phyloP scores from a whole-genome alignment of 148 eudicot genomes.

The Spergularia bocconei region DNA sequence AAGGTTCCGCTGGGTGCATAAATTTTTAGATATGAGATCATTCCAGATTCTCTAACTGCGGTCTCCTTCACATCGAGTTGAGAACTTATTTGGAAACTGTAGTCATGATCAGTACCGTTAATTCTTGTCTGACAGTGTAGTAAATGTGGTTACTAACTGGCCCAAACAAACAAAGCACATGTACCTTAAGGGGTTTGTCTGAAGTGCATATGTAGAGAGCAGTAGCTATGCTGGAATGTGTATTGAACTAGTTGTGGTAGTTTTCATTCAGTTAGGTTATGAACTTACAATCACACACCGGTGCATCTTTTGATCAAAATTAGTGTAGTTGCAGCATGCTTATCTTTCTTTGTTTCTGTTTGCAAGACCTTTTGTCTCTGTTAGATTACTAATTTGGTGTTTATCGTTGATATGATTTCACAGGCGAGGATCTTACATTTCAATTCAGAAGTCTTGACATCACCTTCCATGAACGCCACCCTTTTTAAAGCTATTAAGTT shows the following conservation, averaged over 20 bases:
- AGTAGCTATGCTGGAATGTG: not conserved
- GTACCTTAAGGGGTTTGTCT: no score
- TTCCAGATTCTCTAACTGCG: no score
- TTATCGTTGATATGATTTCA: conserved; percentile 7
- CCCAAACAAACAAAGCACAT: no score
- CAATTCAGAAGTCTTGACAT: conserved; percentile 71
- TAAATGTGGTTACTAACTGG: not conserved
- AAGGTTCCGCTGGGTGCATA: no score
- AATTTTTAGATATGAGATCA: no score
- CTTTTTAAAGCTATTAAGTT: conserved; percentile 69
- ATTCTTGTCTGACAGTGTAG: no score
- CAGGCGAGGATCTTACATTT: conserved; percentile 94
- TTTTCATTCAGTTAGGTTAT: not conserved
- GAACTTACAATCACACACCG: not conserved
- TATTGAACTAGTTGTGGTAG: not conserved
- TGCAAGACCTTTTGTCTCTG: no score
- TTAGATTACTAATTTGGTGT: not conserved
- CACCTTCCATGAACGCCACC: conserved; percentile 59
- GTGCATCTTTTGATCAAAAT: not conserved
- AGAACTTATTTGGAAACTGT: no score
- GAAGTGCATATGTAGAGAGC: not conserved
- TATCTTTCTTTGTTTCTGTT: not conserved
- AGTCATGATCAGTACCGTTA: no score
- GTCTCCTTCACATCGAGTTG: no score
- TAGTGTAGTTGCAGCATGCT: no score